A percentile compares a stretch with the other conserved stretches of the same genome.
phyloP scores from a whole-genome alignment of 2,329 filamentous ascomycete genomes.

The Xenoacremonium recifei region DNA sequence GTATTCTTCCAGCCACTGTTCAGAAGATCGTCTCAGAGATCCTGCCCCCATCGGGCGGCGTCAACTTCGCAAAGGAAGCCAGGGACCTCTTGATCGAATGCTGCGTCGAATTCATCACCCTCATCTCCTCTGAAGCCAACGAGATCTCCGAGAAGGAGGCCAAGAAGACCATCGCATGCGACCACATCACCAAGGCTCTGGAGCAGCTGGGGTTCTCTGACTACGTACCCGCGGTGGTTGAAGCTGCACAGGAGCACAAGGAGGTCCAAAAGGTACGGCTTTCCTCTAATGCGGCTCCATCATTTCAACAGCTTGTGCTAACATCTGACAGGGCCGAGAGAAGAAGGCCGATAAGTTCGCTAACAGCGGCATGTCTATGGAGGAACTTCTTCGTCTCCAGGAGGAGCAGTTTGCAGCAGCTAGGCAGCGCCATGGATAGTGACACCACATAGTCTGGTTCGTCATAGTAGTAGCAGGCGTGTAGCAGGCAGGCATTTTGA shows the following conservation, averaged over 20 bases:
- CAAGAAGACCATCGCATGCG: slow-evolving; percentile 98
- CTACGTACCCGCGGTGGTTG: slow-evolving; percentile 84
- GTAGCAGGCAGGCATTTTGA: slow-evolving; percentile 36
- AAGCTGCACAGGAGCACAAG: slow-evolving; percentile 88
- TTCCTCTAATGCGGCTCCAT: slow-evolving; percentile 17
- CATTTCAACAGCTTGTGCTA: slow-evolving; percentile 53
- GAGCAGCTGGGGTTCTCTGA: slow-evolving; percentile 90
- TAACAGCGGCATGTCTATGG: slow-evolving; percentile 86
- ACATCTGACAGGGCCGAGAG: slow-evolving; percentile 69
- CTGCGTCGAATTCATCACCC: slow-evolving; percentile 97
- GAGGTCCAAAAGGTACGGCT: slow-evolving; percentile 78
- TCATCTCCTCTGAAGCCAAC: slow-evolving; percentile 98
- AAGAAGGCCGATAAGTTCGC: slow-evolving; percentile 98
- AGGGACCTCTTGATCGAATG: slow-evolving; percentile 96
- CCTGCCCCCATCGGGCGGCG: slow-evolving; percentile 68
- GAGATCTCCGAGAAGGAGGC: slow-evolving; percentile 98
- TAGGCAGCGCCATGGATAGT: slow-evolving; percentile 34
- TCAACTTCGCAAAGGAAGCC: slow-evolving; percentile 92
- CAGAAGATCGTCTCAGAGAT: slow-evolving; percentile 93
- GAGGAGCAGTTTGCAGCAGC: slow-evolving; percentile 88
- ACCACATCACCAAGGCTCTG: slow-evolving; percentile 94
- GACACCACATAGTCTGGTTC: no score
- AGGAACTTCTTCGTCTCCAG: slow-evolving; percentile 85
- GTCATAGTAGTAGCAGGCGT: no score
- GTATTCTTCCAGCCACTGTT: slow-evolving; percentile 54